These are phyloP conservation scores for Penicillium fimorum DNA, from an alignment of 495 filamentous ascomycete genomes.

Conservation along the genomic window DNA sequence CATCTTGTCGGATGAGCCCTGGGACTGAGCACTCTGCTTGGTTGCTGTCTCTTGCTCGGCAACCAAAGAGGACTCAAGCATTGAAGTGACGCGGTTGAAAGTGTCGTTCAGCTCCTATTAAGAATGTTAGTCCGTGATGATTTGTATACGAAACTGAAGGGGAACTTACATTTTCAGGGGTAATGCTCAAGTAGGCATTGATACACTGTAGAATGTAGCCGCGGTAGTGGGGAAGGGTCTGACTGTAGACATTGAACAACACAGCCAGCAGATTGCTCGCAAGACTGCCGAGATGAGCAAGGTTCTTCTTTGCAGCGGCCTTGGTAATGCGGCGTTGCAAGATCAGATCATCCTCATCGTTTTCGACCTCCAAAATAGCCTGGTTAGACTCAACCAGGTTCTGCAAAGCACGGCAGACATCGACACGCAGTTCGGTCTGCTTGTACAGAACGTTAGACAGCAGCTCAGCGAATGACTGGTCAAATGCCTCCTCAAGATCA, in stretches of 20 bases:
- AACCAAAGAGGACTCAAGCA: constrained; percentile 71
- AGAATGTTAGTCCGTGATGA: constrained; percentile 22
- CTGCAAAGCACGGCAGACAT: constrained; percentile 82
- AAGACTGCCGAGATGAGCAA: constrained; percentile 73
- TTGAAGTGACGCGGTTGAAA: constrained; percentile 76
- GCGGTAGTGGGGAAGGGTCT: constrained; percentile 88
- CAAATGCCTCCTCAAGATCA: constrained; percentile 73
- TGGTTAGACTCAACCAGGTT: constrained; percentile 89
- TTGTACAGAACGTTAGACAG: constrained; percentile 88
- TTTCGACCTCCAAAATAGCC: constrained; percentile 60
- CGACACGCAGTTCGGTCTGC: constrained; percentile 79
- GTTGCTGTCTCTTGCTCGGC: constrained; percentile 54
- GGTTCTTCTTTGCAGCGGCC: constrained; percentile 68
- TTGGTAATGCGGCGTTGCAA: constrained; percentile 72
- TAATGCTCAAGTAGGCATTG: constrained; percentile 89
- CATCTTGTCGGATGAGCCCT: constrained; percentile 64
- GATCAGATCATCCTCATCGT: constrained; percentile 65
- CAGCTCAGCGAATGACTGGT: constrained; percentile 88
- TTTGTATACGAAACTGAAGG: background rate
- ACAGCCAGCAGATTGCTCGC: constrained; percentile 88
- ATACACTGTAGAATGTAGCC: constrained; percentile 89
- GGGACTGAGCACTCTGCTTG: constrained; percentile 59
- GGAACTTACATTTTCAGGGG: constrained; percentile 56
- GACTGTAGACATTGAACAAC: constrained; percentile 95
- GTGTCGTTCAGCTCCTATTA: constrained; percentile 76